Evolutionary conservation across 805 yeast genomes (phyloP), one percentile per base, ranked within the genome.

Genomic region (Candida chauliodis): DNA sequence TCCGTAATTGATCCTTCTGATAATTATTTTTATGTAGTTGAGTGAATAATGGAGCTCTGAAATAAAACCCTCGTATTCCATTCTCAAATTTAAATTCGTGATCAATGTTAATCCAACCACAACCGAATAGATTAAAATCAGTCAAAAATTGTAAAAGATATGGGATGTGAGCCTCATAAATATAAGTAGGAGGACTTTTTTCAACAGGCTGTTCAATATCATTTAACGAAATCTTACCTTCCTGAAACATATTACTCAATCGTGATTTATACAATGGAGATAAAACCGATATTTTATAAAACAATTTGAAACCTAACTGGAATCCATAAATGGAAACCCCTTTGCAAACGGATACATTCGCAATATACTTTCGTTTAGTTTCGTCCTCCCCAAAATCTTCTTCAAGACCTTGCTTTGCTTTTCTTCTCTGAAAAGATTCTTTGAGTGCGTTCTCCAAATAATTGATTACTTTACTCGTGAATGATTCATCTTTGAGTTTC

Each of bases 291-390:
- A 93, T 74, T 56, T 88, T 89, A 49, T 84, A 75, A 51, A 76
- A 84, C 1, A 75, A 60, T n/a, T 66, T 49, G 63, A 78, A 75
- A 0, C 88, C 88, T 2, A 76, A 69, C 46, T 78, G 78, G 55
- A 74, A 91, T 0, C 98, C 98, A 55, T 93, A 93, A 34, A 90
- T 82, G 0, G 95, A 91, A 0, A 76, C 68, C 0, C 83, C 96
- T 45, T 79, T 78, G 37, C 95, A 84, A 0, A 86, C 43, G 0
- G 79, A 68, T 0, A 84, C 71, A 38, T 75, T 72, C 0, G 88
- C 81, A 29, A 84, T 61, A 49, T 66, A 81, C 25, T 64, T 68
- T 32, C 68, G 40, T 19, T 26, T 29, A 8, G 19, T 17, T 2
- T 48, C 51, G 3, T 41, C 40, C 8, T 47, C 51, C 13, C 32